Evolutionary conservation across 495 filamentous ascomycete genomes (phyloP).

Genomic region (Evernia prunastri): DNA sequence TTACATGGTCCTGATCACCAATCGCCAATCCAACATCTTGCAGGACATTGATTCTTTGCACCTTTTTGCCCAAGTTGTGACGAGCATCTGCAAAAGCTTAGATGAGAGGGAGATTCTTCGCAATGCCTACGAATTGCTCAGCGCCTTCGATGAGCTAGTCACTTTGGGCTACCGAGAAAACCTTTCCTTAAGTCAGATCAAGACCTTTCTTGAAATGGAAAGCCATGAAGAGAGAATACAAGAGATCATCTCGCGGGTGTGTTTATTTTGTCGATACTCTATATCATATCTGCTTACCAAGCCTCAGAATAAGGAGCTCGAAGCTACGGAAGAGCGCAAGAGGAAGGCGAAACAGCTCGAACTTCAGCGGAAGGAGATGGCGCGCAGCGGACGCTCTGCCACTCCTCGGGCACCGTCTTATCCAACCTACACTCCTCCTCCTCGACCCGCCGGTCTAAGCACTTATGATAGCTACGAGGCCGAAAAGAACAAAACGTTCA

Average conservation of each 20-base stretch:
- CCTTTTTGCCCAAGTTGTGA: conserved; percentile 93
- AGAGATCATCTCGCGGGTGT: conserved; percentile 88
- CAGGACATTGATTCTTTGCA: conserved; percentile 98
- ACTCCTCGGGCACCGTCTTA: conserved; percentile 69
- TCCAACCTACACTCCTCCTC: conserved; percentile 80
- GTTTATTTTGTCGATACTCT: conserved; percentile 18
- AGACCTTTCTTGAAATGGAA: conserved; percentile 98
- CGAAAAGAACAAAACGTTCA: conserved; percentile 87
- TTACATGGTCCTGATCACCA: conserved; percentile 99
- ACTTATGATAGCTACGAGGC: conserved; percentile 91
- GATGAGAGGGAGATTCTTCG: conserved; percentile 91
- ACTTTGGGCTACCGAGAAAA: conserved; percentile 95
- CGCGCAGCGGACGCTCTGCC: conserved; percentile 49
- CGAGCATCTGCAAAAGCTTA: conserved; percentile 88
- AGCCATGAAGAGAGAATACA: conserved; percentile 97
- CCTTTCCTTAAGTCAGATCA: conserved; percentile 88
- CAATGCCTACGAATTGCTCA: conserved; percentile 92
- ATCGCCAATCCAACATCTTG: conserved; percentile 96
- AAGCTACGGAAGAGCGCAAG: conserved; percentile 96
- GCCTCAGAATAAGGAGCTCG: conserved; percentile 91
- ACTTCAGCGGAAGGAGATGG: conserved; percentile 92
- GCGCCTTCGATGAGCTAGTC: conserved; percentile 93
- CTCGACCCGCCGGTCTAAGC: conserved; percentile 63
- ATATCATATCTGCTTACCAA: conserved; percentile 21
- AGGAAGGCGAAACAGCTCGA: conserved; percentile 96